phyloP scores from a whole-genome alignment of 352 stramenopile species.

The Phytophthora sp. region DNA sequence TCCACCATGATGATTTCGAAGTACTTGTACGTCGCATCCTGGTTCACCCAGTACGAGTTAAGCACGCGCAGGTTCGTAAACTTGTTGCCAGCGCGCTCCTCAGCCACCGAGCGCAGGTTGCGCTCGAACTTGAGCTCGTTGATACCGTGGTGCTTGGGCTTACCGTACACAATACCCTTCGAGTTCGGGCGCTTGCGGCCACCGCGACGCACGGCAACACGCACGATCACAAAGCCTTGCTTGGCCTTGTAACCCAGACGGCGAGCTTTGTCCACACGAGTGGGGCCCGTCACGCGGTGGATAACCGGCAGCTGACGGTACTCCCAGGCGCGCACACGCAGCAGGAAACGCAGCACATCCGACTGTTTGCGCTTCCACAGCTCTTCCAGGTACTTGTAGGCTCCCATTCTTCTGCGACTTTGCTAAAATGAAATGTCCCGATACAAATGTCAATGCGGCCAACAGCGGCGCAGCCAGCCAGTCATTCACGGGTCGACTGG shows the following conservation, averaged over 20 bases:
- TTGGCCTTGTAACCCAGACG: constrained; percentile 99
- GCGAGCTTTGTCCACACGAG: constrained; percentile 99
- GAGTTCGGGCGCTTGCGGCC: constrained; percentile 99
- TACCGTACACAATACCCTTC: constrained; percentile 99
- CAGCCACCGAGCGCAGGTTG: constrained; percentile 97
- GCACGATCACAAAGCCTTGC: constrained; percentile 98
- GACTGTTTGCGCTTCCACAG: constrained; percentile 99
- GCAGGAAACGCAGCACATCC: constrained; percentile 99
- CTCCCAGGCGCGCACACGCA: constrained; percentile 97
- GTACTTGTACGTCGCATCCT: constrained; percentile 99
- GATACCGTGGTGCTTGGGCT: constrained; percentile 99
- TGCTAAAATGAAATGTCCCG: constrained; percentile 43
- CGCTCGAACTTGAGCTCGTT: constrained; percentile 99
- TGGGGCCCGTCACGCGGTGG: constrained; percentile 93
- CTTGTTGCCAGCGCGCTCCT: constrained; percentile 98
- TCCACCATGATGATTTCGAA: constrained; percentile 99
- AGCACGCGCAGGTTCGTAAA: constrained; percentile 99
- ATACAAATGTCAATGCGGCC: background rate
- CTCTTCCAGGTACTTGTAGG: constrained; percentile 99
- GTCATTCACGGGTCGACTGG: constrained; percentile 1
- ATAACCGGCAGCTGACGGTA: constrained; percentile 99
- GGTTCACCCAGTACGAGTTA: constrained; percentile 99
- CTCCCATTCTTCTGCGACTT: constrained; percentile 93
- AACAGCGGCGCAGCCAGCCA: constrained; percentile 11
- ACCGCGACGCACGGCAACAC: constrained; percentile 97